A percentile compares a stretch with the other conserved stretches of the same genome.
Conservation (phyloP, 2,329 filamentous ascomycete genomes). For the Colletotrichum orbiculare region DNA sequence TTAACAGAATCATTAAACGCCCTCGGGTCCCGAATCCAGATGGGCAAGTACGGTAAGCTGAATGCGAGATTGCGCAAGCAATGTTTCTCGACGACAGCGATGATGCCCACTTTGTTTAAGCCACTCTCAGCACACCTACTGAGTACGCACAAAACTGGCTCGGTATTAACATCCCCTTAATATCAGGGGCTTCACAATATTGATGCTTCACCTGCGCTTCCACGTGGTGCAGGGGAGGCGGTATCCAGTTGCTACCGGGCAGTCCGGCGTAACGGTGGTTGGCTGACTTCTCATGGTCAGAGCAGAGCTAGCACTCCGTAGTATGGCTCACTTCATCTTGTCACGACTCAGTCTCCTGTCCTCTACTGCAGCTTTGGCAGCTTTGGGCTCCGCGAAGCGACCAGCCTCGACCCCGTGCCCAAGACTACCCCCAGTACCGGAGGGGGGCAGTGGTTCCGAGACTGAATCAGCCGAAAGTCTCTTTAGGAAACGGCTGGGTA, state of each 20-base stretch:
- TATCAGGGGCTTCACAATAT: constrained; percentile 20
- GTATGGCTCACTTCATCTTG: constrained; percentile 2
- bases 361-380: background rate
- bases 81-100: background rate
- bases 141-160: background rate
- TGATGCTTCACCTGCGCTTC: constrained; percentile 3
- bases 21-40: no score
- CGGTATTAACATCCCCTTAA: constrained; percentile 25
- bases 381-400: background rate
- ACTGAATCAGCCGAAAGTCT: constrained; percentile 32
- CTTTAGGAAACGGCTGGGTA: constrained; percentile 14
- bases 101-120: constrained; percentile 9
- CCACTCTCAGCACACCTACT: background rate
- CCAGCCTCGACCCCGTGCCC: constrained; percentile 9
- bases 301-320: constrained; percentile 8
- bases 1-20: no score
- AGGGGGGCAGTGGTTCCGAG: constrained; percentile 26
- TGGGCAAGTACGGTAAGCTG: background rate
- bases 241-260: constrained; percentile 19
- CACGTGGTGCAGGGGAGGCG: constrained; percentile 22
- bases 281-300: background rate
- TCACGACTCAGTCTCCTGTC: constrained; percentile 13
- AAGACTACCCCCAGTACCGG: background rate
- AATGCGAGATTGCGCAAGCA: constrained; percentile 14
- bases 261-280: constrained; percentile 14